Base-by-base conservation (phyloP, 257 asterid genomes). In the Fraxinus quadrangulata region DNA sequence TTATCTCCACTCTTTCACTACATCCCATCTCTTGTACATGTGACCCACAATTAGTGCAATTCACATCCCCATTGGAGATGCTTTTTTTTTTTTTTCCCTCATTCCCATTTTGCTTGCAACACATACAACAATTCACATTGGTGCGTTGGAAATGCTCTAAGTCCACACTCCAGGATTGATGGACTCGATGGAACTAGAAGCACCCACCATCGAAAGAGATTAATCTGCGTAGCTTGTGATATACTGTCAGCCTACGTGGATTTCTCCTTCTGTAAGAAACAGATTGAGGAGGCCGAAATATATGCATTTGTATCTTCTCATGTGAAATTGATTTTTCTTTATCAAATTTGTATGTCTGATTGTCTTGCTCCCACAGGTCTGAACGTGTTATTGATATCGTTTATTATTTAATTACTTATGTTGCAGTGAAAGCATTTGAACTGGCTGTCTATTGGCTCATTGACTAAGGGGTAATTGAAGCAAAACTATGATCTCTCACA, bases 261-360 rank as follows among this genome's bases (percentile, higher is more conserved):
- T 65, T 67, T 76, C 75, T 71, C 61, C 12, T 24, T 26, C 49
- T 61, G 85, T 83, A 77, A 75, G 83, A 79, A 13, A 54, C 75
- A 12, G 37, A 45, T 73, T 67, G 45, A 24, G 23, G 68, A 54
- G 70, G 63, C 39, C 40, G 26, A 49, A 11, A 65, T 42, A 2
- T 6, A 42, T 19, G 30, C 61, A 23, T 14, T 23, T 42, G 28
- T 51, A 45, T 45, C 13, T 2, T 77, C 70, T 42, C 26, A 37
- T 67, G 12, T 13, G 7, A 30, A 49, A 40, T 74, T 63, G 19
- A 63, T 78, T 42, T 40, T 30, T 45, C 59, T 70, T 8, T 72
- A 6, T 51, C 49, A 28, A 3, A 13, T 28, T 30, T 3, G 7
- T 19, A 8, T 30, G 51, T 42, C 51, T 1, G 42, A 2, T 19